Percentiles rank a stretch among this genome's conserved stretches.
phyloP scores from a whole-genome alignment of 2,329 filamentous ascomycete species.

The Aspergillus floridensis region DNA sequence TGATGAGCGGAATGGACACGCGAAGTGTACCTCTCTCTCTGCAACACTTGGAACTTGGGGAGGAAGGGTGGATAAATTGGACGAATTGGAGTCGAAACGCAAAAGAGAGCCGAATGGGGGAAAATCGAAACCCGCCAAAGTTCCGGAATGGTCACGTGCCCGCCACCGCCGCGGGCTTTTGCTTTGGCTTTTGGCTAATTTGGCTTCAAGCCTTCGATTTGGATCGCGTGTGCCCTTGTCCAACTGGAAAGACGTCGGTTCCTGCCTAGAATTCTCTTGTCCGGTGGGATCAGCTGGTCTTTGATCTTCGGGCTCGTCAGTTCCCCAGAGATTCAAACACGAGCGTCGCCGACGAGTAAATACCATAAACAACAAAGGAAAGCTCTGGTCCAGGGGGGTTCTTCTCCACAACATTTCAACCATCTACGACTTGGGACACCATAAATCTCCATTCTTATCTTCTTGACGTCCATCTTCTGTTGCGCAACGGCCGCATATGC shows the following conservation, averaged over 20 bases:
- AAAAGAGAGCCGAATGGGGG: neutral
- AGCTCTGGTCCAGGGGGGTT: neutral
- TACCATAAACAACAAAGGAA: neutral
- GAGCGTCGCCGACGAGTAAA: neutral
- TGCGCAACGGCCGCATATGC: constrained; percentile 39
- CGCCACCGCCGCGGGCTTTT: constrained; percentile 5
- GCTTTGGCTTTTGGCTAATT: constrained; percentile 1
- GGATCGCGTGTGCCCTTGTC: neutral
- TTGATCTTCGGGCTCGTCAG: neutral
- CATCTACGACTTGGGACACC: neutral
- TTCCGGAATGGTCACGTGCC: constrained; percentile 7
- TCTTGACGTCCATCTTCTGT: neutral
- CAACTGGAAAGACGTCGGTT: neutral
- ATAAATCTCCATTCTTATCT: neutral
- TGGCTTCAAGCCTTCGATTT: neutral
- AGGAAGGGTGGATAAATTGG: neutral
- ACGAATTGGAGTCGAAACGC: neutral
- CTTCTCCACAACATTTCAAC: neutral
- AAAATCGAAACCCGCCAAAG: constrained; percentile 20
- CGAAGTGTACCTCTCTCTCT: constrained; percentile 8
- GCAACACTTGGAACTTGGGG: no score
- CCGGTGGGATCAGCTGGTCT: neutral
- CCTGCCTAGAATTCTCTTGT: neutral
- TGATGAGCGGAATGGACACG: constrained; percentile 18
- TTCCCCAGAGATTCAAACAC: neutral